Evolutionary conservation across 306 rosid genomes (phyloP), one percentile per base, ranked within the genome.

Genomic region (Crataegus laevigata): DNA sequence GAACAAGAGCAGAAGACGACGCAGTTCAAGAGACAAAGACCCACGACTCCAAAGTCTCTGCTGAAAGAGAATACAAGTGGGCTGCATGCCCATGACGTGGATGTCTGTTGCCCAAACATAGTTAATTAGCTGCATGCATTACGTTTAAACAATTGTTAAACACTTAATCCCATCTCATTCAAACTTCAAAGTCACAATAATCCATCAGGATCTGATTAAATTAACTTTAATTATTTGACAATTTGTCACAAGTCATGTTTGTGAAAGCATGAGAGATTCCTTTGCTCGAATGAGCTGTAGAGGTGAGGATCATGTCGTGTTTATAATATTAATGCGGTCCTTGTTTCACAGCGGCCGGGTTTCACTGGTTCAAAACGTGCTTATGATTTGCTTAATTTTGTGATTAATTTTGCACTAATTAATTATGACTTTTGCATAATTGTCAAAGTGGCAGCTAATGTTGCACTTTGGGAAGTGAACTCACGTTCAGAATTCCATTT

Each of bases 181-280:
- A 25, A 59, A 25, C 29, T 54, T 38, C 43, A 2, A 18, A 59
- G 64, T 59, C 64, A 4, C 60, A 65, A 32, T 36, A 65, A 32
- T 36, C 57, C 70, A 57, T 55, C 14, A 34, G 10, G 3, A 14
- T 25, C 73, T 69, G 5, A 73, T 2, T 60, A 74, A 79, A 15
- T 29, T 40, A 55, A 29, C 11, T 18, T 52, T 65, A 66, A 24
- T 21, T 40, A 15, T 78, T 82, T 68, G 68, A 74, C 59, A 42
- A 61, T 72, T 76, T 19, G 68, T 63, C 61, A 25, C 77, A 40
- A 45, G 64, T 70, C 68, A 75, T 54, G 71, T 36, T 36, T 81
- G 78, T 69, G 78, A 66, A 77, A 66, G 54, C n/a, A 64, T 6
- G 32, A 71, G 79, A 59, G 78, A 77, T 77, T 72, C 78, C 72